A percentile compares a stretch with the other conserved stretches of the same genome.
Evolutionary conservation across 768 basidiomycete species (phyloP).

Genomic region (Trichaptum fuscoviolaceum): DNA sequence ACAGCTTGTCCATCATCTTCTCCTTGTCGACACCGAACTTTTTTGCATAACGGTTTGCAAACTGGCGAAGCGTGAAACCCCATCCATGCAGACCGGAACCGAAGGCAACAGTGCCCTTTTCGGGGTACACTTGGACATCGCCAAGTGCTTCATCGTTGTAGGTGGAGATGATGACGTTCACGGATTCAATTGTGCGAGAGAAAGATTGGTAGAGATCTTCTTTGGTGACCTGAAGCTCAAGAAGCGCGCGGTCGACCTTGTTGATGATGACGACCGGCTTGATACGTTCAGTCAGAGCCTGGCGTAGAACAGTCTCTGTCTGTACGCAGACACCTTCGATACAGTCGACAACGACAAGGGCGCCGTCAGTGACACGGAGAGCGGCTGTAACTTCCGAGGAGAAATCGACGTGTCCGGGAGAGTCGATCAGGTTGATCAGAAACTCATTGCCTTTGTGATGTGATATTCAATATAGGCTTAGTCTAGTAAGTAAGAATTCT

Average conservation of each 20-base stretch:
- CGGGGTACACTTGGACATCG: slow-evolving; percentile 98
- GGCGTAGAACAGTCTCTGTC: slow-evolving; percentile 98
- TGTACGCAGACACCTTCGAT: slow-evolving; percentile 99
- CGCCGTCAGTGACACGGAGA: slow-evolving; percentile 99
- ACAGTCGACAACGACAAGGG: slow-evolving; percentile 98
- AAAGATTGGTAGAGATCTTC: slow-evolving; percentile 98
- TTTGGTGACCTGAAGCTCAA: slow-evolving; percentile 96
- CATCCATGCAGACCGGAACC: slow-evolving; percentile 99
- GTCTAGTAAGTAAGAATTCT: slow-evolving; percentile 7
- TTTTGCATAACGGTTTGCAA: slow-evolving; percentile 91
- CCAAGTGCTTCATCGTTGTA: slow-evolving; percentile 93
- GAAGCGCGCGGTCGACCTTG: slow-evolving; percentile 99
- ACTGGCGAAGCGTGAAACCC: slow-evolving; percentile 99
- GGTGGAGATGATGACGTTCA: slow-evolving; percentile 98
- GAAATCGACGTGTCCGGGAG: slow-evolving; percentile 99
- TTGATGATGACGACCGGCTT: slow-evolving; percentile 99
- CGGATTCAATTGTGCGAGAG: slow-evolving; percentile 93
- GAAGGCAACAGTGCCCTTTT: slow-evolving; percentile 97
- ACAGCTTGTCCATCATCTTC: slow-evolving; percentile 96
- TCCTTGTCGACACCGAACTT: slow-evolving; percentile 99
- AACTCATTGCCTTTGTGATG: slow-evolving; percentile 72
- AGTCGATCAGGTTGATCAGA: slow-evolving; percentile 99
- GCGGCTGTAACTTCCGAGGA: slow-evolving; percentile 99
- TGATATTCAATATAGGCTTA: slow-evolving; percentile 12
- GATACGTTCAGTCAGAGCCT: slow-evolving; percentile 96